Base-by-base conservation (phyloP, 805 yeast genomes). In the Myxozyma neglecta region DNA sequence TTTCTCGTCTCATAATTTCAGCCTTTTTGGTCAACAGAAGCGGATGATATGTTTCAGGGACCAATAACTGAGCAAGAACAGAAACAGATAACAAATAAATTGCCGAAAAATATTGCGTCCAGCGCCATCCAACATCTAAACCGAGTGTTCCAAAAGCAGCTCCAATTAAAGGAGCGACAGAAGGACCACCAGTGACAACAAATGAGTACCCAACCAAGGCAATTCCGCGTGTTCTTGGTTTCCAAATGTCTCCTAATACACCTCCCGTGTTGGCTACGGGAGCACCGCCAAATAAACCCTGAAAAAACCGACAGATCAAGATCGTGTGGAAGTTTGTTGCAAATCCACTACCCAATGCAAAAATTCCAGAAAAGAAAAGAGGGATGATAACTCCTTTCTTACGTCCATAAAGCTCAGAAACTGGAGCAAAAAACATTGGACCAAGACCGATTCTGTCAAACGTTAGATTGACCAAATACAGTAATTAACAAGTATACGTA, bases 1-100 rank as follows among this genome's bases (percentile, higher is more conserved):
- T 88, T 72, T 86, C 87, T 70, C 82, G 81, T 76, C 97, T 83
- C 69, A 90, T 72, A 70, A 74, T 80, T 57, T 74, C 75, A 18
- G 97, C 97, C 71, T 86, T 83, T 45, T 72, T 79, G 69, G 85
- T 84, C 64, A 90, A 78, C 54, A 90, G 85, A 0, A 69, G 66
- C 18, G 75, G 75, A 8, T 71, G 74, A 63, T 77, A 80, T 7
- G 76, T 74, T 75, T 79, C 74, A 72, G 59, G 51, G 9, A 64
- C 39, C 63, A 64, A 35, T 70, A 60, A 53, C 72, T 77, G 1
- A 75, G 80, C 81, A 54, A 77, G 73, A 6, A 74, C 20, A 42
- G 76, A 69, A 0, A 78, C 66, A 34, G 72, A 69, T 16, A 75
- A 49, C 8, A 73, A 53, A 42, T 81, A 68, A 11, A 83, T 75